These are phyloP conservation scores for Triticum turgidum DNA, from an alignment of 176 grass and related monocot species.

Conservation along the genomic window DNA sequence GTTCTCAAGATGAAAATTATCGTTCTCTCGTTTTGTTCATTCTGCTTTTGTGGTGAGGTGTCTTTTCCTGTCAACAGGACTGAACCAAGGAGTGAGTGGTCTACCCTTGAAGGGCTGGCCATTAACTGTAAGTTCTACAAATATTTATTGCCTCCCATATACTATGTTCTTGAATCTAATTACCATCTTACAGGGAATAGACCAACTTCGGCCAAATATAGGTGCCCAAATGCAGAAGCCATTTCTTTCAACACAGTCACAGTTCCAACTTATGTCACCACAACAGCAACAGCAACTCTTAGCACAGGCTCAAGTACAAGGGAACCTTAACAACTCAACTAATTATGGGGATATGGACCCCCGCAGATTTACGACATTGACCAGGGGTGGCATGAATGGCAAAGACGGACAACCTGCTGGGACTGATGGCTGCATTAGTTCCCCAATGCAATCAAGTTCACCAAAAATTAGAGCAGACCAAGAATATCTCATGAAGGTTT, in stretches of 20 bases:
- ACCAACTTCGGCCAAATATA: constrained; percentile 83
- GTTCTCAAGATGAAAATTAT: constrained; percentile 17
- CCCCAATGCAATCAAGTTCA: constrained; percentile 80
- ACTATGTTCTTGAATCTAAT: constrained; percentile 22
- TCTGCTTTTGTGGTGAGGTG: constrained; percentile 20
- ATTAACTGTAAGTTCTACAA: constrained; percentile 63
- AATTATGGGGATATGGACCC: constrained; percentile 85
- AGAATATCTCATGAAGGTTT: constrained; percentile 82
- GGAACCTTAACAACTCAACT: constrained; percentile 54
- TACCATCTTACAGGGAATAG: constrained; percentile 62
- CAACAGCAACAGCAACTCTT: constrained; percentile 93
- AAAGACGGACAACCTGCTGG: constrained; percentile 80
- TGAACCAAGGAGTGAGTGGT: constrained; percentile 92
- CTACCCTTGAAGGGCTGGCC: constrained; percentile 99
- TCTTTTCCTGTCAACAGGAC: constrained; percentile 50
- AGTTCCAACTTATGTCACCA: constrained; percentile 94
- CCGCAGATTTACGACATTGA: constrained; percentile 59
- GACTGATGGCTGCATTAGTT: constrained; percentile 81
- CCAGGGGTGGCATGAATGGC: constrained; percentile 60
- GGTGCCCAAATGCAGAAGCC: constrained; percentile 92
- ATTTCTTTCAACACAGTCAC: constrained; percentile 80
- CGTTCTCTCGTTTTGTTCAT: constrained; percentile 6
- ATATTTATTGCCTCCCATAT: constrained; percentile 18
- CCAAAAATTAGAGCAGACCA: constrained; percentile 76
- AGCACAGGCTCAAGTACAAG: constrained; percentile 95